These are phyloP conservation scores for Metarhizium sp. DNA, from an alignment of 2,329 filamentous ascomycete species.

Conservation along the genomic window DNA sequence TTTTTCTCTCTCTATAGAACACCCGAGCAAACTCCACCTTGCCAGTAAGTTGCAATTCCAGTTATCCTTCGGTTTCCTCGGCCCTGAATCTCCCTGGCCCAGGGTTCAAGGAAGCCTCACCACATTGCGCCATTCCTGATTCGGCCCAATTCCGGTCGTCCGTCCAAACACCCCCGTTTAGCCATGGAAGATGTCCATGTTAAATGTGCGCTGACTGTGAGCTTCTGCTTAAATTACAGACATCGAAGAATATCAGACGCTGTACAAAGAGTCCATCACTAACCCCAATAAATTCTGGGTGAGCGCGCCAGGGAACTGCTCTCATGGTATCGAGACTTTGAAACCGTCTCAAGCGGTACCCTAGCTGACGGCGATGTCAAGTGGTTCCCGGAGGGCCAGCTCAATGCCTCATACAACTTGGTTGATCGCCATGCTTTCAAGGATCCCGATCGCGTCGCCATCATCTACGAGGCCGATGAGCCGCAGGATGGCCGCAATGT, in stretches of 20 bases:
- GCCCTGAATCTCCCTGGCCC: neutral
- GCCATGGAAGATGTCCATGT: neutral
- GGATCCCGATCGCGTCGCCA: slow-evolving; percentile 84
- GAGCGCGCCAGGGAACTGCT: slow-evolving; percentile 78
- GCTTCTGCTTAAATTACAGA: slow-evolving; percentile 25
- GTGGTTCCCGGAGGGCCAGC: slow-evolving; percentile 88
- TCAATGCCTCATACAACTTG: slow-evolving; percentile 97
- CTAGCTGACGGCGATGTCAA: slow-evolving; percentile 74
- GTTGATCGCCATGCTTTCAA: slow-evolving; percentile 95
- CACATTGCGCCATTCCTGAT: neutral
- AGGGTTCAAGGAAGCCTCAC: neutral
- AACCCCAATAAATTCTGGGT: slow-evolving; percentile 84
- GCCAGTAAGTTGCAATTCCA: slow-evolving; percentile 38
- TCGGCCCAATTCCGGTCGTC: slow-evolving; percentile 5
- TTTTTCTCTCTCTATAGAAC: slow-evolving; percentile 40
- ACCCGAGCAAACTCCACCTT: slow-evolving; percentile 61
- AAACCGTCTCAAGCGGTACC: slow-evolving; percentile 74
- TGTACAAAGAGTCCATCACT: slow-evolving; percentile 79
- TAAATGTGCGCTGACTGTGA: neutral
- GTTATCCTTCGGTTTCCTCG: neutral
- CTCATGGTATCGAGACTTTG: slow-evolving; percentile 83
- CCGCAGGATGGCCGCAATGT: slow-evolving; percentile 76
- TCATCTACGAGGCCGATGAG: slow-evolving; percentile 98
- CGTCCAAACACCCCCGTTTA: neutral
- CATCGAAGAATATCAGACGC: slow-evolving; percentile 56